Evolutionary conservation across 257 asterid species (phyloP), one percentile per base, ranked within the genome.

Genomic region (Gardenia jasminoides): DNA sequence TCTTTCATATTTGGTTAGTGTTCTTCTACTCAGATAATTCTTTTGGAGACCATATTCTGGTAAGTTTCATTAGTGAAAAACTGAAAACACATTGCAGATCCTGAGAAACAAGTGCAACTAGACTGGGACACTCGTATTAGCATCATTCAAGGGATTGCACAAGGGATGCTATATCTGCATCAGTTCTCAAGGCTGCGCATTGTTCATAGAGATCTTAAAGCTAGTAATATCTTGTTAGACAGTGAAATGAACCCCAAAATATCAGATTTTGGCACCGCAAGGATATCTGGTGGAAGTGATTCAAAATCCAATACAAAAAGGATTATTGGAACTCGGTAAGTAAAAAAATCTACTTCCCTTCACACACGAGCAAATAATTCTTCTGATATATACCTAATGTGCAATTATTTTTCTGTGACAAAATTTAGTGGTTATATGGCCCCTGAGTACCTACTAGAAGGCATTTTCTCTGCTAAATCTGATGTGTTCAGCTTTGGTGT

Each of bases 401-500:
- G 26, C 4, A 17, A 70, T 3, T 65, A 24, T 24, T 39, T 50
- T 7, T 69, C 24, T 39, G 17, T 70, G 20, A 15, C 44, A 56
- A 36, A 3, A 44, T 28, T 36, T 46, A 89, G 91, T 67, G 89
- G 90, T 0, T 85, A 88, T 39, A 87, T 88, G 83, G 87, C 92
- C 78, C 92, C 89, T 15, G 90, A 89, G 73, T 89, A 89, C 50
- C 87, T 85, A 80, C 3, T 89, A 74, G 76, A 78, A 68, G 92
- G 92, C 1, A 59, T 80, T 43, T 87, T 79, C 79, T 85, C 92
- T 4, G 77, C 74, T 48, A 82, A 88, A 78, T 85, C 92, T 0
- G 90, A 87, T 50, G 90, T 89, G 41, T 89, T 79, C 75, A 87
- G 91, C 54, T 87, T 84, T 26, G 91, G 92, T 30, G 87, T 86